phyloP scores from a whole-genome alignment of 1,284 basidiomycete genomes.

The Coriolopsis trogii region DNA sequence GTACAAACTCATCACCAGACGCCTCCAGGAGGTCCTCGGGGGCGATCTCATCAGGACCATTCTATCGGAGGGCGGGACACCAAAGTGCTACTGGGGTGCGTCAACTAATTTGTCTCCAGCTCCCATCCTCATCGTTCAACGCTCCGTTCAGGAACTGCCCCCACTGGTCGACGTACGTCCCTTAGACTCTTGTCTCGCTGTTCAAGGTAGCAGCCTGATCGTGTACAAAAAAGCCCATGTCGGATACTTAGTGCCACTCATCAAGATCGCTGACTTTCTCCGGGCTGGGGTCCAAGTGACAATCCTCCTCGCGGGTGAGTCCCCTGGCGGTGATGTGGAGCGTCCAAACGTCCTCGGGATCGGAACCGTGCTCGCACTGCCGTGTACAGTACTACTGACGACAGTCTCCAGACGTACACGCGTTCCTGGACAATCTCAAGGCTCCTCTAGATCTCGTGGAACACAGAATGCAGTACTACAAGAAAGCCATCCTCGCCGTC shows the following conservation, averaged over 20 bases:
- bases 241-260: slow-evolving; percentile 95
- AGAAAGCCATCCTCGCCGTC: slow-evolving; percentile 80
- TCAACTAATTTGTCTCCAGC: neutral
- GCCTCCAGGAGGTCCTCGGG: slow-evolving; percentile 89
- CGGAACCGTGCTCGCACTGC: no score
- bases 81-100: slow-evolving; percentile 89
- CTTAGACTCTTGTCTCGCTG: neutral
- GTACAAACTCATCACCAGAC: slow-evolving; percentile 86
- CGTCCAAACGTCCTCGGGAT: no score
- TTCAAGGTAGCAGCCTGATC: no score
- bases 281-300: slow-evolving; percentile 91
- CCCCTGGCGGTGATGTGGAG: no score
- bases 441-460: slow-evolving; percentile 94
- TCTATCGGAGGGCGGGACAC: slow-evolving; percentile 75
- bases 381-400: no score
- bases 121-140: neutral
- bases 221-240: no score
- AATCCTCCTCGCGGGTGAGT: slow-evolving; percentile 83
- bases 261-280: slow-evolving; percentile 97
- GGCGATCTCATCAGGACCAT: slow-evolving; percentile 84
- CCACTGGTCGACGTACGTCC: slow-evolving; percentile 88
- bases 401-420: slow-evolving; percentile 98
- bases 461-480: slow-evolving; percentile 91
- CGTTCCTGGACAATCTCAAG: slow-evolving; percentile 98
- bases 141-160: slow-evolving; percentile 74